Percentiles rank a stretch among this genome's conserved stretches.
Conservation (phyloP, 352 stramenopile genomes). For the Globisporangium yorkense region DNA sequence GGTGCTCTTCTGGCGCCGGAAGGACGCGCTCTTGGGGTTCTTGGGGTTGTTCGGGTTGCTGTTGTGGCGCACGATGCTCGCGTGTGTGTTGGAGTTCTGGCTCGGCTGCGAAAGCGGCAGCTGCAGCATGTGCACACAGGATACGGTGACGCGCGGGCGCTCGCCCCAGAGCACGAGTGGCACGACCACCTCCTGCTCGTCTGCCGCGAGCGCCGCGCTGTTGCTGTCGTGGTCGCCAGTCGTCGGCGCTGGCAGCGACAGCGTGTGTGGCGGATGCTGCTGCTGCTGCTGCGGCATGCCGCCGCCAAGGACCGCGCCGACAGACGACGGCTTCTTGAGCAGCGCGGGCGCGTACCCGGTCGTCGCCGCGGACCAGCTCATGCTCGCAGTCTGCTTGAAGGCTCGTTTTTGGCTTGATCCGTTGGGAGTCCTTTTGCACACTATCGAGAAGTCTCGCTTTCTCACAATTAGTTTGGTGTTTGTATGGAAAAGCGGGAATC, state of each 20-base stretch:
- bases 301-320: constrained; percentile 2
- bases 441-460: too few species aligned
- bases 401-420: neutral
- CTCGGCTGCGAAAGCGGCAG: constrained; percentile 62
- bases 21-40: neutral
- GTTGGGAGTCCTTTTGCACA: too few species aligned
- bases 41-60: constrained; percentile 1
- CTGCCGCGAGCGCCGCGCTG: neutral
- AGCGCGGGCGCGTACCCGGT: constrained; percentile 18
- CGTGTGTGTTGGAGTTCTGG: constrained; percentile 47
- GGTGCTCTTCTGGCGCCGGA: neutral
- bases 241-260: neutral
- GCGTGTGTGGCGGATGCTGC: neutral
- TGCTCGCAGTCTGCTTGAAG: neutral
- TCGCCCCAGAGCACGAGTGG: constrained; percentile 70
- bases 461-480: too few species aligned
- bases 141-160: constrained; percentile 40
- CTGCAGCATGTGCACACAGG: constrained; percentile 54
- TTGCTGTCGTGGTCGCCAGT: neutral
- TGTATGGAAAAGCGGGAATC: too few species aligned
- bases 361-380: constrained; percentile 22
- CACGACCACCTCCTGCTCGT: constrained; percentile 40
- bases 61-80: constrained; percentile 19
- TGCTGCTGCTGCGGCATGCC: neutral
- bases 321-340: constrained; percentile 16